Percentiles rank a stretch among this genome's conserved stretches.
Conservation (phyloP, 805 yeast species). For the Candida qinlingensis region DNA sequence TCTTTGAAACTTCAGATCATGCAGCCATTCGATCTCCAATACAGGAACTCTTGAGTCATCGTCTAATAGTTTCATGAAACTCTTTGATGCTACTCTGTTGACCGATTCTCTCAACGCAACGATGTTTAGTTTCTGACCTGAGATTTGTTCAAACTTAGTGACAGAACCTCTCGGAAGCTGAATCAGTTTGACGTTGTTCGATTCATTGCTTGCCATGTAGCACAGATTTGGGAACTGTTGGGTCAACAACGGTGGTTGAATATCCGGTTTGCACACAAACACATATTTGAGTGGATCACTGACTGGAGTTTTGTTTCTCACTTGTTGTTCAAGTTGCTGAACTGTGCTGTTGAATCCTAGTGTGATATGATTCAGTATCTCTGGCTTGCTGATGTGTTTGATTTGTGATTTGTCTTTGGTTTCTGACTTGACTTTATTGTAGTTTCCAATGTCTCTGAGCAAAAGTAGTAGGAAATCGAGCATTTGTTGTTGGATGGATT, state of each 20-base stretch:
- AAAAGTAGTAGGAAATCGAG: constrained; percentile 32
- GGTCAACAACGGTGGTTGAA: constrained; percentile 42
- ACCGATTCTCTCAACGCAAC: constrained; percentile 20
- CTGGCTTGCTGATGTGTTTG: constrained; percentile 7
- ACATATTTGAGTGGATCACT: constrained; percentile 27
- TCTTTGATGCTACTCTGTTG: constrained; percentile 14
- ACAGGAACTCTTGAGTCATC: constrained; percentile 24
- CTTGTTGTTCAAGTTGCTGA: constrained; percentile 39
- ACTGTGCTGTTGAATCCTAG: constrained; percentile 56
- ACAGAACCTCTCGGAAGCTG: constrained; percentile 48
- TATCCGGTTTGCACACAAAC: constrained; percentile 59
- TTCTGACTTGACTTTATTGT: constrained; percentile 17
- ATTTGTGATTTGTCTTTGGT: constrained; percentile 7
- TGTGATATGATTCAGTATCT: constrained; percentile 21
- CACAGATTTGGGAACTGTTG: constrained; percentile 56
- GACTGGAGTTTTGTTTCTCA: constrained; percentile 18
- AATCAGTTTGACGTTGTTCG: constrained; percentile 42
- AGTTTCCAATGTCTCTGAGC: constrained; percentile 29
- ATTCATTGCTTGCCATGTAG: constrained; percentile 34
- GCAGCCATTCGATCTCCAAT: constrained; percentile 43
- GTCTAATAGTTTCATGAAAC: constrained; percentile 25
- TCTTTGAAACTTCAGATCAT: constrained; percentile 28
- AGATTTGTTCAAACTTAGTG: constrained; percentile 26
- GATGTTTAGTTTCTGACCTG: constrained; percentile 32
- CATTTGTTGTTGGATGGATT: constrained; percentile 32